These are phyloP conservation scores for Apophysomyces trapeziformis DNA, from an alignment of 371 early-diverging fungal species.

Conservation along the genomic window DNA sequence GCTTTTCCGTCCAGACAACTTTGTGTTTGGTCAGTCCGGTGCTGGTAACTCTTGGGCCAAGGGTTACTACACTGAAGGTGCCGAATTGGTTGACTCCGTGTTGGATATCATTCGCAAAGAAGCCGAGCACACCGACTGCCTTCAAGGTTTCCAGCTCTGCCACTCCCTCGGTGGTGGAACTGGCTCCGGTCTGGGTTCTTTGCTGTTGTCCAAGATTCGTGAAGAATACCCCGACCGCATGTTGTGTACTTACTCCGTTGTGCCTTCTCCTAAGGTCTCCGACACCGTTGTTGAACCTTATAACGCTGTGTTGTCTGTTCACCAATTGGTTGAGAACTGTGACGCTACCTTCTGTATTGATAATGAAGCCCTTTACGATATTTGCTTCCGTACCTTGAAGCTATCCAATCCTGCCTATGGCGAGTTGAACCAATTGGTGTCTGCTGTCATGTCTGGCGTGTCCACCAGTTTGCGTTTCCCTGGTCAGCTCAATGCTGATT, in stretches of 20 bases:
- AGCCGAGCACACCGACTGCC: constrained; percentile 81
- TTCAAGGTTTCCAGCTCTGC: constrained; percentile 89
- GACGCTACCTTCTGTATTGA: constrained; percentile 99
- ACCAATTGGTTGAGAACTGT: constrained; percentile 90
- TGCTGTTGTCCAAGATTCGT: constrained; percentile 86
- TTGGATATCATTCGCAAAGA: constrained; percentile 87
- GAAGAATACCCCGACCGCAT: constrained; percentile 95
- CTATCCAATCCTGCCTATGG: constrained; percentile 78
- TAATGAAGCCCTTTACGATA: constrained; percentile 95
- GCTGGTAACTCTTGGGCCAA: constrained; percentile 96
- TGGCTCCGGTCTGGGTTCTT: constrained; percentile 88
- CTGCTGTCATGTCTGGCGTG: constrained; percentile 92
- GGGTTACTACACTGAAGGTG: constrained; percentile 93
- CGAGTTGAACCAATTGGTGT: constrained; percentile 83
- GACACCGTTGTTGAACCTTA: constrained; percentile 95
- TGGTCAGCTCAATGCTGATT: constrained; percentile 97
- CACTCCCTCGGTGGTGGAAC: constrained; percentile 93
- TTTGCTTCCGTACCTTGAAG: constrained; percentile 88
- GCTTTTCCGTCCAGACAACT: constrained; percentile 89
- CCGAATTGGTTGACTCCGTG: constrained; percentile 83
- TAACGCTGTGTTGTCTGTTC: constrained; percentile 86
- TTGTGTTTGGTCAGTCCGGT: constrained; percentile 85
- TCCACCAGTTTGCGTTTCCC: constrained; percentile 99
- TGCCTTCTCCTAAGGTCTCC: constrained; percentile 92
- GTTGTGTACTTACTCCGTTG: constrained; percentile 92